Base-by-base conservation (phyloP, 805 yeast species). In the Saturnispora mendoncae region DNA sequence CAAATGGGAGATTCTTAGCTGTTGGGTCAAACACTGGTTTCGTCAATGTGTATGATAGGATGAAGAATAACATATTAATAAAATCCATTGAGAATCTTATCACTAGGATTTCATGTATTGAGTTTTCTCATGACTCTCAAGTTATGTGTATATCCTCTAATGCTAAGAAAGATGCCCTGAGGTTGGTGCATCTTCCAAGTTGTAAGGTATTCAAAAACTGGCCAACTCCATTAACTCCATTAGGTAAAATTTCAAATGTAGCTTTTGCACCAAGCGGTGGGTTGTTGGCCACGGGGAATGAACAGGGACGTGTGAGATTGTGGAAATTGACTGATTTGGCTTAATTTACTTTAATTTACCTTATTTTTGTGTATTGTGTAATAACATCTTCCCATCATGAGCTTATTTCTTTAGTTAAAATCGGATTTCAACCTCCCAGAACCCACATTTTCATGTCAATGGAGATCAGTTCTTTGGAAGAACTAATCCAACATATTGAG, bases 221-320 rank as follows among this genome's bases (percentile, higher is more conserved):
- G 98, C 99, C 99, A 14, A 92, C 97, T 2, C 79, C 90, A 39
- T 87, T 87, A 5, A 90, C 98, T 1, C 97, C 98, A 9, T 71
- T 92, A 50, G 99, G 98, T n/a, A 78, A 81, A 50, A 96, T 92
- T 26, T 84, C 96, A 0, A 62, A 79, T 14, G 80, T 78, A 2
- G 74, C 77, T 13, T 90, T 90, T 61, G 78, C 94, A 33, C 86
- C 92, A 21, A 75, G 76, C 47, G 76, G 79, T 45, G 92, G 85
- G 61, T 76, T 88, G 79, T 60, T 92, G 37, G 85, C 88, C 14
- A 75, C 86, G 1, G 98, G 95, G 47, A 90, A 88, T 54, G 94
- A 85, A 53, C 84, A 78, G 20, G 99, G 98, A 8, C 79, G 76
- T 55, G 92, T 81, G 7, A 78, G 97, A 51, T 68, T 92, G 42